Evolutionary conservation across 257 asterid genomes (phyloP).

Genomic region (Sherardia arvensis): DNA sequence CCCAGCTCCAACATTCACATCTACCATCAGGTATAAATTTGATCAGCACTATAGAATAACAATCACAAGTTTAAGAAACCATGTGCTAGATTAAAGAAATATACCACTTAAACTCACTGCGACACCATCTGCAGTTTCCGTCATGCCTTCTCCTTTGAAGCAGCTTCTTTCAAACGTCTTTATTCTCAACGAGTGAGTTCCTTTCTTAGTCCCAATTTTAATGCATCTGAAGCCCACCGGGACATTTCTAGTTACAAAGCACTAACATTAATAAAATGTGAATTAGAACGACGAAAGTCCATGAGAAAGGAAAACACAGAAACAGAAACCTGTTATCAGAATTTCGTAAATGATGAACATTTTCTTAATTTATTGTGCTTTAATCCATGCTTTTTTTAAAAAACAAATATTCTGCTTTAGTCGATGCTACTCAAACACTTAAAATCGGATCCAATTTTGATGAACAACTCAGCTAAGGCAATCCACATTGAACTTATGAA

Average conservation of each 20-base stretch:
- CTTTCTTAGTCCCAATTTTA: slow-evolving; percentile 12
- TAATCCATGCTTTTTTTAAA: too few relatives aligned
- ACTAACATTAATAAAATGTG: slow-evolving; percentile 30
- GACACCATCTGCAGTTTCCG: slow-evolving; percentile 36
- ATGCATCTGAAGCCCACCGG: slow-evolving; percentile 30
- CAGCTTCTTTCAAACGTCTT: slow-evolving; percentile 38
- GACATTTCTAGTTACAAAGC: slow-evolving; percentile 21
- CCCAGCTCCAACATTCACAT: slow-evolving; percentile 20
- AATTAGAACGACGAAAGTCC: neutral
- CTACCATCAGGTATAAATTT: slow-evolving; percentile 24
- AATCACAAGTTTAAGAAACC: neutral
- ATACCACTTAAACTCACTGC: slow-evolving; percentile 44
- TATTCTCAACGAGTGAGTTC: slow-evolving; percentile 16
- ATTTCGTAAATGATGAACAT: too few relatives aligned
- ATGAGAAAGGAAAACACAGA: neutral
- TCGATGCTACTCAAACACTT: too few relatives aligned
- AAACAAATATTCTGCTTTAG: too few relatives aligned
- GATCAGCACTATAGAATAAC: neutral
- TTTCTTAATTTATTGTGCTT: too few relatives aligned
- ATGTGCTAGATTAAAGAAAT: neutral
- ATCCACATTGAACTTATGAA: too few relatives aligned
- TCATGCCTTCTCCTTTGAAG: slow-evolving; percentile 30
- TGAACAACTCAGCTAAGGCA: too few relatives aligned
- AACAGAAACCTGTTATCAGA: neutral
- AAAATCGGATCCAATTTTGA: too few relatives aligned